Percentiles rank a stretch among this genome's conserved stretches.
Conservation (phyloP, 2,329 filamentous ascomycete species). For the Fusarium proliferatum region DNA sequence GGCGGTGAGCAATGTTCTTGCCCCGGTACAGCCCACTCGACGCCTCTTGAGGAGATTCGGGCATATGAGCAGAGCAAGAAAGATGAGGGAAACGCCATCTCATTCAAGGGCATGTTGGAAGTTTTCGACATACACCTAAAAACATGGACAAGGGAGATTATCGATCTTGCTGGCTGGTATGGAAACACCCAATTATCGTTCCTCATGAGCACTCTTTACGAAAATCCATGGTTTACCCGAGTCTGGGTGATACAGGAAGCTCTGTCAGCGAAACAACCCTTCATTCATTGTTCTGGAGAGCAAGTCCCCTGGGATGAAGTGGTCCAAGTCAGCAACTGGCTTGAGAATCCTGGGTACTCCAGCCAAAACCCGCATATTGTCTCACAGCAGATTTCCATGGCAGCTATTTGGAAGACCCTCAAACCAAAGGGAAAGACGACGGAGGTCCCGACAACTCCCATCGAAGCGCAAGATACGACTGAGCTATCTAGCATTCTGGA, state of each 20-base stretch:
- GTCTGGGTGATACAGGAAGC: slow-evolving; percentile 37
- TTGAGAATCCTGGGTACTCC: slow-evolving; percentile 1
- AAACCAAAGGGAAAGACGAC: slow-evolving; percentile 5
- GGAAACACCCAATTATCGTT: slow-evolving; percentile 17
- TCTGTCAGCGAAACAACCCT: background rate
- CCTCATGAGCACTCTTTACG: slow-evolving; percentile 25
- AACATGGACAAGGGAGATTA: slow-evolving; percentile 9
- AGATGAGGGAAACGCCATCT: background rate
- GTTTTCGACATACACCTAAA: slow-evolving; percentile 17
- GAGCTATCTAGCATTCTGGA: slow-evolving; percentile 19
- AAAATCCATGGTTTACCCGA: slow-evolving; percentile 30
- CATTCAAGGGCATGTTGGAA: slow-evolving; percentile 25
- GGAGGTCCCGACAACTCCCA: background rate
- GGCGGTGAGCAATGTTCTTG: slow-evolving; percentile 8
- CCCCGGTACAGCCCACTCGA: slow-evolving; percentile 1
- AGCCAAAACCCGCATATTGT: slow-evolving; percentile 19
- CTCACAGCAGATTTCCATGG: slow-evolving; percentile 21
- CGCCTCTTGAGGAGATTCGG: background rate
- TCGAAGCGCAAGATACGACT: background rate
- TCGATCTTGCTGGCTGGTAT: slow-evolving; percentile 33
- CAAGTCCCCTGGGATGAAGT: slow-evolving; percentile 24
- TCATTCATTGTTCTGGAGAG: slow-evolving; percentile 8
- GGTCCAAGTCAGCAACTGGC: slow-evolving; percentile 10
- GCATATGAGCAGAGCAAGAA: background rate
- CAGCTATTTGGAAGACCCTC: slow-evolving; percentile 25